These are phyloP conservation scores for Aphanocladium album DNA, from an alignment of 2,329 filamentous ascomycete species.

Conservation along the genomic window DNA sequence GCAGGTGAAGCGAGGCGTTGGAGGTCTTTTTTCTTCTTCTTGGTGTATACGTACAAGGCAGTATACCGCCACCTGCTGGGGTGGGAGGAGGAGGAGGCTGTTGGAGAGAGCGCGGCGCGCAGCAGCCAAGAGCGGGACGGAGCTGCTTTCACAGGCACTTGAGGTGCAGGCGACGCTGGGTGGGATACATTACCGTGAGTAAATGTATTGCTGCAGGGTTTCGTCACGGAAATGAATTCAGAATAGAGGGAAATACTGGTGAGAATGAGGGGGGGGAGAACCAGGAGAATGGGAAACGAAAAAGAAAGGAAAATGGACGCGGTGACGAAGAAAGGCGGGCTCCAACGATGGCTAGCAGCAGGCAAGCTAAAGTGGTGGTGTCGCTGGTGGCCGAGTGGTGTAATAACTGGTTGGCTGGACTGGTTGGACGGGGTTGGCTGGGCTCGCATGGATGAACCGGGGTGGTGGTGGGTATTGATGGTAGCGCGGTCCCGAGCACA, in stretches of 20 bases:
- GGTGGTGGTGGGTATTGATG: neutral
- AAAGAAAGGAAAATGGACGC: neutral
- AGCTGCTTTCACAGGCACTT: neutral
- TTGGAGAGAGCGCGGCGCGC: neutral
- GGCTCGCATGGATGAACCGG: neutral
- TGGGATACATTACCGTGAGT: neutral
- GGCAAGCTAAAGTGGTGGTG: neutral
- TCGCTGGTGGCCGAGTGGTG: neutral
- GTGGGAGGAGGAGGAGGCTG: neutral
- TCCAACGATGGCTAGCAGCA: too few relatives aligned
- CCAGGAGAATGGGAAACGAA: neutral
- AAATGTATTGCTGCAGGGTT: neutral
- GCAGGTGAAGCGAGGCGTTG: too few relatives aligned
- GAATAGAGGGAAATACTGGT: conserved; percentile 1
- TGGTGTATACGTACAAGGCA: too few relatives aligned
- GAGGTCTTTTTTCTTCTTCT: too few relatives aligned
- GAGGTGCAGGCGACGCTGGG: neutral
- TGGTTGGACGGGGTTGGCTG: neutral
- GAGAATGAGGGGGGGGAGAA: too few relatives aligned
- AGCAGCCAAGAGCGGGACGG: neutral
- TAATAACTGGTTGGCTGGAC: neutral
- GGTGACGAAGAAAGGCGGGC: neutral
- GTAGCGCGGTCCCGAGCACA: neutral
- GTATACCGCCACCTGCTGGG: too few relatives aligned
- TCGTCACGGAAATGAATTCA: neutral